Evolutionary conservation across 495 filamentous ascomycete species (phyloP).

Genomic region (Podospora australis): DNA sequence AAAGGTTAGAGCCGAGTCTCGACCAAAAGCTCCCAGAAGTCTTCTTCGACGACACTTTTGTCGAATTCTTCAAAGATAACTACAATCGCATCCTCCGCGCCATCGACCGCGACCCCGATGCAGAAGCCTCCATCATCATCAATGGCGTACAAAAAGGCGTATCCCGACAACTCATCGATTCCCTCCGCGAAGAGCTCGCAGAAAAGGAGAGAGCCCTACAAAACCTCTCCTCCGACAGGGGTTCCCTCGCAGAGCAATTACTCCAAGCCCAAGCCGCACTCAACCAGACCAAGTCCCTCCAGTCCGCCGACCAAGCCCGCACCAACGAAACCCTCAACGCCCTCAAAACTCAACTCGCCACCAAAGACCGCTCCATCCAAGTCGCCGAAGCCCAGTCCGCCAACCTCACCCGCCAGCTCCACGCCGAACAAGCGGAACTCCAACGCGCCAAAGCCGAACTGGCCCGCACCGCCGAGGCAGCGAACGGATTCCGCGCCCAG

Average conservation of each 20-base stretch:
- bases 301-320: constrained; percentile 52
- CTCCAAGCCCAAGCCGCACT: constrained; percentile 73
- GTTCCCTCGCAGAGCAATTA: constrained; percentile 62
- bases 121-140: constrained; percentile 71
- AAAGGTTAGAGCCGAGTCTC: constrained; percentile 50
- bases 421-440: constrained; percentile 63
- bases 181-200: constrained; percentile 68
- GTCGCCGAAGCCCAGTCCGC: constrained; percentile 58
- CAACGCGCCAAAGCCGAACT: constrained; percentile 38
- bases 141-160: constrained; percentile 79
- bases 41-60: constrained; percentile 77
- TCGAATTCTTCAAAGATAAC: constrained; percentile 94
- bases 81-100: constrained; percentile 79
- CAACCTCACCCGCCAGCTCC: constrained; percentile 54
- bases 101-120: constrained; percentile 83
- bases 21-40: constrained; percentile 68
- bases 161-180: constrained; percentile 77
- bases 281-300: constrained; percentile 63
- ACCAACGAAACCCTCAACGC: constrained; percentile 63
- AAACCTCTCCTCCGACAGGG: constrained; percentile 57
- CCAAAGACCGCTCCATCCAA: constrained; percentile 56
- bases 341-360: constrained; percentile 62
- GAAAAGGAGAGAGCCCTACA: constrained; percentile 63
- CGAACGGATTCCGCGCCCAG: not conserved
- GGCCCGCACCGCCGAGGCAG: not conserved